Evolutionary conservation across 2,329 filamentous ascomycete species (phyloP), one percentile per base, ranked within the genome.

Genomic region (Ophiocordyceps australis): DNA sequence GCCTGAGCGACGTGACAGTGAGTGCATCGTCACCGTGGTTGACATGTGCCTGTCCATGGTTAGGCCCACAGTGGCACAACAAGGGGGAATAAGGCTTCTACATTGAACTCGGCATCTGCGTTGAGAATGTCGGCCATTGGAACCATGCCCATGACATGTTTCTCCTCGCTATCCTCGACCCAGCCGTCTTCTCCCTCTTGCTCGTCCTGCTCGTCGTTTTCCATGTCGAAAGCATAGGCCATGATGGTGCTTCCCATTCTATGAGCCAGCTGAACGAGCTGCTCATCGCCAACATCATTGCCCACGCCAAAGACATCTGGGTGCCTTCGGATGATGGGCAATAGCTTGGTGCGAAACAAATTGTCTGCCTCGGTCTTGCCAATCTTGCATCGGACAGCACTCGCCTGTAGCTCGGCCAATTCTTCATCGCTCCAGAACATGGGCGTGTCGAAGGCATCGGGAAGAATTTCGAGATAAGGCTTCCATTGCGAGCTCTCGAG

Each of bases 61-160:
- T 26, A 33, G 24, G 19, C 4, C 16, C 9, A 4, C 7, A 6
- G 3, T 19, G 7, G 15, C 9, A n/a, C 2, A 3, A 14, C 19
- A 17, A 6, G 5, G 6, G 8, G 23, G 7, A 15, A 20, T 19
- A 46, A 60, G 38, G 15, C 11, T 14, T 18, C 17, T 38, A 76
- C 77, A 37, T 93, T 92, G 47, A 89, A 89, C 35, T 82, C 72
- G 5, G 78, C 82, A 45, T 93, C 80, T 0, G 83, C 81, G 40
- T 92, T 93, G 17, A 94, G 60, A 41, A 92, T 74, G 44, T 93
- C 85, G 2, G 83, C 83, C 57, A 94, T 66, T 2, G 83, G 82
- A 0, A 93, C 77, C 80, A 93, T 89, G 27, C 78, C 83, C 50
- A 92, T 80, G 44, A 63, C 52, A 1, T 57, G 52, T 34, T 58